phyloP scores from a whole-genome alignment of 345 rosid species.

The Erodium maritimum region DNA sequence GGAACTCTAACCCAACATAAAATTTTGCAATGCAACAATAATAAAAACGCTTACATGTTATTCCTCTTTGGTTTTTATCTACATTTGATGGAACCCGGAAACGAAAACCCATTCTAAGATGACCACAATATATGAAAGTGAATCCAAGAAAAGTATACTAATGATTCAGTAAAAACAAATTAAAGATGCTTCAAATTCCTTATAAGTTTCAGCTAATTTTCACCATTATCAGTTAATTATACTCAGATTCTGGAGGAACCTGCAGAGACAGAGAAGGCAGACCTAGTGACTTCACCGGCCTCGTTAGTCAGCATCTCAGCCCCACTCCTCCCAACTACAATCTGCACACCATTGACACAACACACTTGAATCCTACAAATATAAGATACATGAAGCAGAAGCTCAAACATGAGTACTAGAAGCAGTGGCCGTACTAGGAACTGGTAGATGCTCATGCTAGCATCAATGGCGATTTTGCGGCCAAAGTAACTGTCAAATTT shows the following conservation, averaged over 20 bases:
- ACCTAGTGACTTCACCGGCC: slow-evolving; percentile 98
- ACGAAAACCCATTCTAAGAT: too few relatives aligned
- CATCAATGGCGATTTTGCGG: slow-evolving; percentile 85
- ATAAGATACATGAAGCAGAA: not conserved
- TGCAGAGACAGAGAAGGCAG: not conserved
- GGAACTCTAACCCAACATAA: too few relatives aligned
- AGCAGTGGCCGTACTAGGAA: slow-evolving; percentile 53
- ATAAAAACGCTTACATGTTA: too few relatives aligned
- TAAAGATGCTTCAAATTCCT: not conserved
- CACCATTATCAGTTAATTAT: not conserved
- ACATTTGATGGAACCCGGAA: too few relatives aligned
- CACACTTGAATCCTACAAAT: not conserved
- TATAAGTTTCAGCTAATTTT: not conserved
- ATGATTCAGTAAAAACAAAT: too few relatives aligned
- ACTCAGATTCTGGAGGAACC: not conserved
- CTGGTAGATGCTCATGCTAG: slow-evolving; percentile 99
- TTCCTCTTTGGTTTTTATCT: too few relatives aligned
- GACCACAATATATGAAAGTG: too few relatives aligned
- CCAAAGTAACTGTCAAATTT: slow-evolving; percentile 87
- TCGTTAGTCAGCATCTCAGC: slow-evolving; percentile 87
- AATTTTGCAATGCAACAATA: too few relatives aligned
- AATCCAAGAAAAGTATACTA: too few relatives aligned
- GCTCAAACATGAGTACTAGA: not conserved
- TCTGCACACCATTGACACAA: slow-evolving; percentile 28
- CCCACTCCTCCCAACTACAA: slow-evolving; percentile 87